These are phyloP conservation scores for Amyloporia xantha DNA, from an alignment of 768 basidiomycete species.

Conservation along the genomic window DNA sequence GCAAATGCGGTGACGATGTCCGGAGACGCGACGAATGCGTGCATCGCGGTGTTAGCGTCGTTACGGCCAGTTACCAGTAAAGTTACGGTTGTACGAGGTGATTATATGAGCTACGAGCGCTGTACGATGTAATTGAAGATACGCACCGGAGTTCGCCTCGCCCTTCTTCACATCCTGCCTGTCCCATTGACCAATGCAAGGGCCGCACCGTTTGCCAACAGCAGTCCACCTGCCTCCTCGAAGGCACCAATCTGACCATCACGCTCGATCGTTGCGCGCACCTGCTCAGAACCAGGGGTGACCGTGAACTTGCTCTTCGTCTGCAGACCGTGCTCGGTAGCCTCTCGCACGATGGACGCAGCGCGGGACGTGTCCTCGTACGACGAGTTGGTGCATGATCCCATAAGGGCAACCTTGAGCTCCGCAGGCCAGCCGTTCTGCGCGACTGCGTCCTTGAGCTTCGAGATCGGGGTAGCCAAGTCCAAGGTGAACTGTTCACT, in stretches of 20 bases:
- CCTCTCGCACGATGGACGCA: constrained; percentile 88
- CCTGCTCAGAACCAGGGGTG: constrained; percentile 97
- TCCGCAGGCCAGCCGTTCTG: constrained; percentile 96
- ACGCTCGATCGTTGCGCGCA: constrained; percentile 95
- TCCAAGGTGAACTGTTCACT: constrained; percentile 99
- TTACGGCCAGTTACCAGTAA: constrained; percentile 99
- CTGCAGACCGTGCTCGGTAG: constrained; percentile 76
- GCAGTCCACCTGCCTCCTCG: constrained; percentile 83
- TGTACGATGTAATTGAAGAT: neutral
- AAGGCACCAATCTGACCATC: constrained; percentile 90
- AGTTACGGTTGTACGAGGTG: constrained; percentile 99
- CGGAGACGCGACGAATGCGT: constrained; percentile 91
- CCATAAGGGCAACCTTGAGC: constrained; percentile 95
- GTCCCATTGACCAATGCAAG: constrained; percentile 99
- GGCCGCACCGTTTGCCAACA: constrained; percentile 99
- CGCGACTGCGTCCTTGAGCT: constrained; percentile 87
- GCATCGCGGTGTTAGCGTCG: constrained; percentile 98
- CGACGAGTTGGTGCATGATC: constrained; percentile 99
- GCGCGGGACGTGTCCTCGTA: constrained; percentile 99
- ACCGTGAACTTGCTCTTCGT: constrained; percentile 95
- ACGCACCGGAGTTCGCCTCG: constrained; percentile 88
- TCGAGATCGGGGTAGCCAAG: constrained; percentile 95
- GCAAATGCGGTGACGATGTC: constrained; percentile 96
- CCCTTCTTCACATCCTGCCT: constrained; percentile 95
- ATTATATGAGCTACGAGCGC: constrained; percentile 34